Conservation (phyloP, 768 basidiomycete species). For the Rossbeevera mucosa region DNA sequence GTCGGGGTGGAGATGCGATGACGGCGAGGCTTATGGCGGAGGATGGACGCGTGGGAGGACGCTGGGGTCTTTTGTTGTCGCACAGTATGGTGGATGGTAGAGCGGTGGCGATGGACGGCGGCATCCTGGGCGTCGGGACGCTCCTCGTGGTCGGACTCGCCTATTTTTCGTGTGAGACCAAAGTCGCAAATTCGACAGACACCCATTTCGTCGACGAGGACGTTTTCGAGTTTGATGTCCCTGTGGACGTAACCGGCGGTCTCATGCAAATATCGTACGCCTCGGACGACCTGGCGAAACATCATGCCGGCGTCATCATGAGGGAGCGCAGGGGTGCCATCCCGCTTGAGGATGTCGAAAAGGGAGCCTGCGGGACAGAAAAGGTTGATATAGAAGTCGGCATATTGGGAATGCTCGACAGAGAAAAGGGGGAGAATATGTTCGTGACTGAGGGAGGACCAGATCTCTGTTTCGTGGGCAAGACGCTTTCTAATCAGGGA, state of each 20-base stretch:
- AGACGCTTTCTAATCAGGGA: constrained; percentile 49
- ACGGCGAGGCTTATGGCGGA: constrained; percentile 40
- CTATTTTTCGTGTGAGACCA: constrained; percentile 70
- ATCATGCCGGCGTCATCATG: constrained; percentile 80
- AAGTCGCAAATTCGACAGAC: constrained; percentile 86
- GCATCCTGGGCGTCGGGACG: constrained; percentile 14
- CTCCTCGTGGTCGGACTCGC: constrained; percentile 40
- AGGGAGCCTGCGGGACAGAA: constrained; percentile 83
- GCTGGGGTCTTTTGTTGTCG: constrained; percentile 21
- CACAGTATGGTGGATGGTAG: constrained; percentile 25
- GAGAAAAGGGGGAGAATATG: constrained; percentile 83
- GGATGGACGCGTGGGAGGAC: constrained; percentile 11
- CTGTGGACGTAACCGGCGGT: constrained; percentile 77
- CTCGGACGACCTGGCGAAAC: constrained; percentile 82
- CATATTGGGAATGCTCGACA: constrained; percentile 50
- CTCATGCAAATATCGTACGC: constrained; percentile 78
- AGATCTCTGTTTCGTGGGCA: constrained; percentile 65
- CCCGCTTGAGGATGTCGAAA: constrained; percentile 74
- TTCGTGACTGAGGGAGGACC: constrained; percentile 77
- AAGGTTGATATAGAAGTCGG: constrained; percentile 79
- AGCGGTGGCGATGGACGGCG: constrained; percentile 22
- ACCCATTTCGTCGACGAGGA: constrained; percentile 85
- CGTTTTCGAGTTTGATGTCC: constrained; percentile 96
- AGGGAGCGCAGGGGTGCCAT: constrained; percentile 60
- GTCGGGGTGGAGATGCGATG: constrained; percentile 45